Base-by-base conservation (phyloP, 2,329 filamentous ascomycete genomes). In the Seiridium cupressi region DNA sequence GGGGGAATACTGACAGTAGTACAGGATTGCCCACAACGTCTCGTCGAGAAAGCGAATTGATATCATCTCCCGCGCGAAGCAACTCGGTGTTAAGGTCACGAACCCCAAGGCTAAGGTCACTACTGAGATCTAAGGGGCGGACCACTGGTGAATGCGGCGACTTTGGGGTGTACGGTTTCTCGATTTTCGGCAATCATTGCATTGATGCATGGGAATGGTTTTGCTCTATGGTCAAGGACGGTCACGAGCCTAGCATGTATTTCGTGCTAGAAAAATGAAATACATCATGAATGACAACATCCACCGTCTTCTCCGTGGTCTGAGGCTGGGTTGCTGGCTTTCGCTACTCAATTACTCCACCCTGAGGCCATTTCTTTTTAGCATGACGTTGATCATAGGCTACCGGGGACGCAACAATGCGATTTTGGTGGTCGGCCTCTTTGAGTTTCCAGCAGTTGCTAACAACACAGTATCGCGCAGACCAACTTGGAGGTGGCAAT, bases 51-150 rank as follows among this genome's bases (percentile, higher is more conserved):
- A 99, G 92, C 89, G 95, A 82, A 89, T 99, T 81, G 93, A 97
- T 76, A 99, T 99, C 83, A 89, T 99, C 75, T 87, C 92, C 77
- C 91, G 94, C 81, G 95, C 95, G 70, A 98, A 98, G 91, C 90
- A 96, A 83, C 85, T 99, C 77, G 92, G 93, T 77, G 95, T 99
- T 80, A 99, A 99, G 91, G 94, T 99, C 80, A 99, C 95, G 79
- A 99, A 99, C 88, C 82, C 92, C 83, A 97, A 97, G 91, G 95
- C 93, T 77, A 96, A 94, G 88, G 90, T 99, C 80, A 97, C 94
- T 74, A 97, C 93, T 73, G 95, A 99, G 89, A 84, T 89, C 75
- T 90, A 88, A 86, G 76, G 62, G 62, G 57, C 18, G 31, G 44
- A 42, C 44, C 53, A 47, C 18, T 10, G 63, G 60, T 63, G 65